Percentiles rank a stretch among this genome's conserved stretches.
Conservation (phyloP, 2,329 filamentous ascomycete species). For the Fusarium albosuccineum region DNA sequence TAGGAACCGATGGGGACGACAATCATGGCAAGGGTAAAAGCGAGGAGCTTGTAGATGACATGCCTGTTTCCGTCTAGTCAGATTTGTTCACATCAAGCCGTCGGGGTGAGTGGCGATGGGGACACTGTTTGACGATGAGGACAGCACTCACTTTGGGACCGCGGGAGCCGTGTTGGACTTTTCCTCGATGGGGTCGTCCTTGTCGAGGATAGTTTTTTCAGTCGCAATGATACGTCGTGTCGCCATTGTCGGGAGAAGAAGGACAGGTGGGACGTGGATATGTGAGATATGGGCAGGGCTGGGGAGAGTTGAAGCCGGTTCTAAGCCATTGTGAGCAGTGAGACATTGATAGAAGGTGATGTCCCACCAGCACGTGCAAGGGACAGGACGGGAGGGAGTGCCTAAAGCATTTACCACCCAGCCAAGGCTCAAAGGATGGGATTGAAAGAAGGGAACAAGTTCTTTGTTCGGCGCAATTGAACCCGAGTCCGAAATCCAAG, state of each 20-base stretch:
- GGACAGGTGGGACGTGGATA: slow-evolving; percentile 19
- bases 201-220: slow-evolving; percentile 76
- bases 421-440: slow-evolving; percentile 2
- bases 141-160: slow-evolving; percentile 77
- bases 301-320: slow-evolving; percentile 17
- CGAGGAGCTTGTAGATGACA: slow-evolving; percentile 90
- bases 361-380: slow-evolving; percentile 45
- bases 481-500: background rate
- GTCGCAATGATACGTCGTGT: slow-evolving; percentile 74
- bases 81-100: slow-evolving; percentile 2
- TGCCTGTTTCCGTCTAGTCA: slow-evolving; percentile 62
- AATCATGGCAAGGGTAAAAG: slow-evolving; percentile 93
- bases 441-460: background rate
- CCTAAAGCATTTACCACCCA: slow-evolving; percentile 26
- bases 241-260: slow-evolving; percentile 67
- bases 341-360: slow-evolving; percentile 17
- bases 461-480: slow-evolving; percentile 23
- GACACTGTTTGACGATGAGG: slow-evolving; percentile 13
- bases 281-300: slow-evolving; percentile 14
- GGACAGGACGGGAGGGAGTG: background rate
- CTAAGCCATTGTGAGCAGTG: slow-evolving; percentile 16
- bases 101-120: slow-evolving; percentile 14
- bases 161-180: slow-evolving; percentile 84
- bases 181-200: slow-evolving; percentile 65
- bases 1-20: slow-evolving; percentile 88